Percentiles rank a stretch among this genome's conserved stretches.
These are phyloP conservation scores for Priceomyces haplophilus DNA, from an alignment of 805 yeast genomes.

Conservation along the genomic window DNA sequence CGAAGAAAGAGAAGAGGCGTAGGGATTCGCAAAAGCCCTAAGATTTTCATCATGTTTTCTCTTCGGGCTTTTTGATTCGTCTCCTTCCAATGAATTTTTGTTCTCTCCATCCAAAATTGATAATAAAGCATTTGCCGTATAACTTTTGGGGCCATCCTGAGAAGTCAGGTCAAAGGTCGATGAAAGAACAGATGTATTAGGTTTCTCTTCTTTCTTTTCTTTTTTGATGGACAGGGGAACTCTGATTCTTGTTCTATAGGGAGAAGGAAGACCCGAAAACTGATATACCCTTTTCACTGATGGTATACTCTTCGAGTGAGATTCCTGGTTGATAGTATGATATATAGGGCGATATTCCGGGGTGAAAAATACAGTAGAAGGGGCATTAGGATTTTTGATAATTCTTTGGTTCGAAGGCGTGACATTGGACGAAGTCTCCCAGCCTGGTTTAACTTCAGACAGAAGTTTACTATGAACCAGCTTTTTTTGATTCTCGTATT, in stretches of 20 bases:
- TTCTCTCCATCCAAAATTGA: conserved; percentile 29
- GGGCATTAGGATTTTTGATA: conserved; percentile 23
- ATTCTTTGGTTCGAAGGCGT: conserved; percentile 29
- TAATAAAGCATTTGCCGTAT: conserved; percentile 37
- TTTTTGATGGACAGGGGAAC: conserved; percentile 24
- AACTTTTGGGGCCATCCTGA: conserved; percentile 24
- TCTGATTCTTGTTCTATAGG: conserved; percentile 39
- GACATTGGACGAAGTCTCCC: conserved; percentile 4
- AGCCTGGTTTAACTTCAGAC: background rate
- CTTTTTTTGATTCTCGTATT: background rate
- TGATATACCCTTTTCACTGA: conserved; percentile 43
- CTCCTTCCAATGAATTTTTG: conserved; percentile 13
- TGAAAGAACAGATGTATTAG: background rate
- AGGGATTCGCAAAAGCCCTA: conserved; percentile 21
- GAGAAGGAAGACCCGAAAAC: conserved; percentile 45
- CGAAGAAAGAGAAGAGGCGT: conserved; percentile 11
- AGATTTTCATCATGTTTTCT: background rate
- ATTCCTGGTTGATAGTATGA: conserved; percentile 28
- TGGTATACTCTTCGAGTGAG: conserved; percentile 21
- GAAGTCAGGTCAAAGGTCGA: background rate
- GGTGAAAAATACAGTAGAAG: conserved; percentile 19
- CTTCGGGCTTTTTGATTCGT: background rate
- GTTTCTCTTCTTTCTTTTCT: conserved; percentile 4
- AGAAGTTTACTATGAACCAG: background rate
- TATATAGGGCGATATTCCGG: conserved; percentile 40